Evolutionary conservation across 1,284 basidiomycete genomes (phyloP).

Genomic region (Tylopilus sp.): DNA sequence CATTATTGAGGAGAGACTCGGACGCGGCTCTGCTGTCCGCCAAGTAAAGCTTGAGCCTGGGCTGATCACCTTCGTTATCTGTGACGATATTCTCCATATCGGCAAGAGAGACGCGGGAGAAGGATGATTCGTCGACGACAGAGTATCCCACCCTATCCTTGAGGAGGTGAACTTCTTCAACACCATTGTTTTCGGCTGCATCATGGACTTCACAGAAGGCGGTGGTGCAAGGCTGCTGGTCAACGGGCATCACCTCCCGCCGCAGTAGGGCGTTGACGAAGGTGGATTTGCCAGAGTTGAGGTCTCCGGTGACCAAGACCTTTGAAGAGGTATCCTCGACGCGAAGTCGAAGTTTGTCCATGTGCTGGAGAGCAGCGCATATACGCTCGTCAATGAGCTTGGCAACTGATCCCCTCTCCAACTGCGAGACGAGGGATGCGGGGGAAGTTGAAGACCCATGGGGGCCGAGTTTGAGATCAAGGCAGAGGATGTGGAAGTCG

Average conservation of each 20-base stretch:
- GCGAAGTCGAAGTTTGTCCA: conserved; percentile 82
- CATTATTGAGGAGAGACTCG: conserved; percentile 90
- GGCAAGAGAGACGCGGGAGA: conserved; percentile 60
- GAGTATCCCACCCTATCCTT: conserved; percentile 73
- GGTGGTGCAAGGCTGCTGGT: conserved; percentile 98
- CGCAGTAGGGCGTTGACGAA: conserved; percentile 94
- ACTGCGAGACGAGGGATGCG: conserved; percentile 80
- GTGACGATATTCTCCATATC: conserved; percentile 81
- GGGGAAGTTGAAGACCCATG: conserved; percentile 68
- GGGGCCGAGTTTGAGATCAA: conserved; percentile 90
- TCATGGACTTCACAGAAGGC: conserved; percentile 98
- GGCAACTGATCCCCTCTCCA: conserved; percentile 91
- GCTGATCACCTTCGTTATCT: conserved; percentile 72
- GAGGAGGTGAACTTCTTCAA: conserved; percentile 81
- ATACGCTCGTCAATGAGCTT: conserved; percentile 89
- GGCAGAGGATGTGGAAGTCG: conserved; percentile 82
- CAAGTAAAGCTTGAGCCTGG: conserved; percentile 82
- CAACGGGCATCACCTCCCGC: conserved; percentile 91
- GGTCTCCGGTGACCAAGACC: conserved; percentile 97
- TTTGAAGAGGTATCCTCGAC: conserved; percentile 93
- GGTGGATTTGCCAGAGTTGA: conserved; percentile 98
- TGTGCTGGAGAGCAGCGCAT: conserved; percentile 71
- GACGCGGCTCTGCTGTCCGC: conserved; percentile 69
- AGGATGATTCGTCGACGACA: conserved; percentile 72
- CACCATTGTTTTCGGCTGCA: conserved; percentile 75